Percentiles rank a stretch among this genome's conserved stretches.
Conservation (phyloP, 305 asterid genomes). For the Stenogyne calaminthoides region DNA sequence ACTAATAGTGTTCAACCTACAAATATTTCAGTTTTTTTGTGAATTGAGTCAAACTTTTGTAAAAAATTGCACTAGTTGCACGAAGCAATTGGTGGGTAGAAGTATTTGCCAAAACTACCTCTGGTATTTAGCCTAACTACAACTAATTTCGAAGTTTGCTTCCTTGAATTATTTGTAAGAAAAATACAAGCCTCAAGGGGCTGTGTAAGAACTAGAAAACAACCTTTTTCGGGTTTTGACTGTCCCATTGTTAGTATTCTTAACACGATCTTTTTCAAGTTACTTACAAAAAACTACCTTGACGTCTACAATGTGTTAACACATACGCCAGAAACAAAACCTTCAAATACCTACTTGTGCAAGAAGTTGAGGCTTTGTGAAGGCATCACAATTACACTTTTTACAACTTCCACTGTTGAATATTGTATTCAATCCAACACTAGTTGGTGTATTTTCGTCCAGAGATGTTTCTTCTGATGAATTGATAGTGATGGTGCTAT, state of each 20-base stretch:
- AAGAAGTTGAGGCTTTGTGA: conserved; percentile 58
- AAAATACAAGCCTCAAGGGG: neutral
- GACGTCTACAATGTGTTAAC: neutral
- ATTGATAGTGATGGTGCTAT: conserved; percentile 32
- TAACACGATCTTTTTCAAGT: too few relatives aligned
- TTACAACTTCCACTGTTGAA: conserved; percentile 44
- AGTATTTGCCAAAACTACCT: too few relatives aligned
- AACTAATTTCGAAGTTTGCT: neutral
- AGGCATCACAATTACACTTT: conserved; percentile 42
- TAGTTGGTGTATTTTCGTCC: conserved; percentile 58
- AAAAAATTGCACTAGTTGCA: too few relatives aligned
- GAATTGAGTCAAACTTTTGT: too few relatives aligned
- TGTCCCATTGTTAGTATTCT: too few relatives aligned
- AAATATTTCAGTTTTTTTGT: too few relatives aligned
- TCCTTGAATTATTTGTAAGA: neutral
- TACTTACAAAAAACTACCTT: too few relatives aligned
- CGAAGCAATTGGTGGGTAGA: too few relatives aligned
- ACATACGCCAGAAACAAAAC: conserved; percentile 1
- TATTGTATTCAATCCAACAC: conserved; percentile 50
- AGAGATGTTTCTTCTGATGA: conserved; percentile 46
- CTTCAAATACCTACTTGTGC: conserved; percentile 47
- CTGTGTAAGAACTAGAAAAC: neutral
- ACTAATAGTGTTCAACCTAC: too few relatives aligned
- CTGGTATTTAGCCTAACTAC: neutral
- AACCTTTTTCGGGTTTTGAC: neutral